Evolutionary conservation across 2,329 filamentous ascomycete genomes (phyloP).

Genomic region (Xylaria hypoxylon): DNA sequence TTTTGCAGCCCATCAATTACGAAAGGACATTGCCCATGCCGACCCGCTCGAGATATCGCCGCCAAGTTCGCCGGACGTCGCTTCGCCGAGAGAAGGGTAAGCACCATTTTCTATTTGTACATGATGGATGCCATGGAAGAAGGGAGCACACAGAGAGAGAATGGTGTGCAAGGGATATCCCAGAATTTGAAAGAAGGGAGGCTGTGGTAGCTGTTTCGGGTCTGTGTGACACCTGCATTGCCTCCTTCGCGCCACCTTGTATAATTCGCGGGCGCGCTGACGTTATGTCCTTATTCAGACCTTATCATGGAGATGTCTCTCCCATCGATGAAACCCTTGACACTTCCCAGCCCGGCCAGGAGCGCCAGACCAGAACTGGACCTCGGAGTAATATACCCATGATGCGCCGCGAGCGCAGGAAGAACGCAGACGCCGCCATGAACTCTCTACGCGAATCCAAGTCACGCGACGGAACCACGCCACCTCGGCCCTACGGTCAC

Average conservation of each 20-base stretch:
- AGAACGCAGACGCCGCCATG: slow-evolving; percentile 56
- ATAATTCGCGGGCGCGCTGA: slow-evolving; percentile 40
- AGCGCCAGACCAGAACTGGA: slow-evolving; percentile 43
- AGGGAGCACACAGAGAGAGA: not conserved
- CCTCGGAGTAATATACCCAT: slow-evolving; percentile 61
- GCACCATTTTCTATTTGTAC: slow-evolving; percentile 44
- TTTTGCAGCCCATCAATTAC: slow-evolving; percentile 50
- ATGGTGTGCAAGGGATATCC: not conserved
- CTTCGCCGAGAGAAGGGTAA: slow-evolving; percentile 56
- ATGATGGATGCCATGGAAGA: slow-evolving; percentile 2
- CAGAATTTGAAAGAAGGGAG: slow-evolving; percentile 2
- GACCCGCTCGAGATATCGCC: slow-evolving; percentile 62
- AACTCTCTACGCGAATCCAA: slow-evolving; percentile 55
- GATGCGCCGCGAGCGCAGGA: slow-evolving; percentile 64
- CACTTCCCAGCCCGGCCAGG: slow-evolving; percentile 50
- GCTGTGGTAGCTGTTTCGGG: slow-evolving; percentile 1
- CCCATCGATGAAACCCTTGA: slow-evolving; percentile 63
- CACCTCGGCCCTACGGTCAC: slow-evolving; percentile 50
- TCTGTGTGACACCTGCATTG: slow-evolving; percentile 12
- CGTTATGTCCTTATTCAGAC: slow-evolving; percentile 44
- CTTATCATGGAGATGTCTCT: slow-evolving; percentile 59
- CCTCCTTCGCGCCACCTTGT: slow-evolving; percentile 3
- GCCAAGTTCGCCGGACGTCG: slow-evolving; percentile 66
- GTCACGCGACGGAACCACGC: slow-evolving; percentile 53
- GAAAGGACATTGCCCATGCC: slow-evolving; percentile 41